Conservation (phyloP, 495 filamentous ascomycete species). For the Penicillium manginii region DNA sequence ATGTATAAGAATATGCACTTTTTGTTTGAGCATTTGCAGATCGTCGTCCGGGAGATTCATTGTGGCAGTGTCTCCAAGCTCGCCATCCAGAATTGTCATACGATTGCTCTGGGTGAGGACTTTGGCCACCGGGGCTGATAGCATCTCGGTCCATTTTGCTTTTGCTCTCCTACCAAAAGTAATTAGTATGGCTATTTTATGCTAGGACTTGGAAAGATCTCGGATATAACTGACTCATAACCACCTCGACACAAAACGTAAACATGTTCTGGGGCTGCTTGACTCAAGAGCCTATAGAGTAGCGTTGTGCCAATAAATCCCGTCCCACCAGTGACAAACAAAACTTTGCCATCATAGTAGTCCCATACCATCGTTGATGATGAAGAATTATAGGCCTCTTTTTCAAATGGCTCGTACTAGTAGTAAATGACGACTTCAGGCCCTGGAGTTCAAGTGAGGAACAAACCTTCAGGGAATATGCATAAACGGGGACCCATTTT, state of each 20-base stretch:
- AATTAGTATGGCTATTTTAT: background rate
- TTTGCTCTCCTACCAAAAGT: slow-evolving; percentile 21
- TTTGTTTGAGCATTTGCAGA: slow-evolving; percentile 30
- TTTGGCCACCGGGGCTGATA: slow-evolving; percentile 15
- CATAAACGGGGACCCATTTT: background rate
- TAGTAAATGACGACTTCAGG: background rate
- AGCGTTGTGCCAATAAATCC: slow-evolving; percentile 30
- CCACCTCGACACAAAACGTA: slow-evolving; percentile 33
- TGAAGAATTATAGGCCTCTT: background rate
- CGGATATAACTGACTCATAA: slow-evolving; percentile 15
- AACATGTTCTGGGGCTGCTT: slow-evolving; percentile 24
- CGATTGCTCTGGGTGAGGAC: slow-evolving; percentile 15
- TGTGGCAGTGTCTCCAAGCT: slow-evolving; percentile 31
- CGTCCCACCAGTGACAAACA: slow-evolving; percentile 31
- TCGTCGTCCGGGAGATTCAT: slow-evolving; percentile 28
- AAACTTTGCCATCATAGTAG: slow-evolving; percentile 28
- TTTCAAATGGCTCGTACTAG: too few relatives aligned
- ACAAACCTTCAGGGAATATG: slow-evolving; percentile 2
- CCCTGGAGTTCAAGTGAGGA: too few relatives aligned
- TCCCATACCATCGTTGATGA: slow-evolving; percentile 27
- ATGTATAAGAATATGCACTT: slow-evolving; percentile 30
- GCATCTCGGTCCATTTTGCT: slow-evolving; percentile 29
- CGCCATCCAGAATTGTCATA: slow-evolving; percentile 30
- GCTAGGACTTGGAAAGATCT: too few relatives aligned
- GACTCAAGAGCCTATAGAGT: slow-evolving; percentile 27